phyloP scores from a whole-genome alignment of 2,329 filamentous ascomycete genomes.

The Teratosphaeria nubilosa region DNA sequence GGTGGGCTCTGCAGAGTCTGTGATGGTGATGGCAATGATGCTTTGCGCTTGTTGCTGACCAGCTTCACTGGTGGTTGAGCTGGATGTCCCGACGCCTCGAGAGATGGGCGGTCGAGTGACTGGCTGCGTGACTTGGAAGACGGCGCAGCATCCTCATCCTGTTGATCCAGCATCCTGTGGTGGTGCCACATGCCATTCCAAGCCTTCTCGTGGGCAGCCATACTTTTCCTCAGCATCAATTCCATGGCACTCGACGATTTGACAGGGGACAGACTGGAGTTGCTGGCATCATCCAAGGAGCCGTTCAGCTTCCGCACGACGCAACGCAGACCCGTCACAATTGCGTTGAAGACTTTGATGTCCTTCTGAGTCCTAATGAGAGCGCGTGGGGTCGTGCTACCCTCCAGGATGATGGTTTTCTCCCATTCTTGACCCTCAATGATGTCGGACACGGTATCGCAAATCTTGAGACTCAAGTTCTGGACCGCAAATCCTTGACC shows the following conservation, averaged over 20 bases:
- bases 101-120: not conserved
- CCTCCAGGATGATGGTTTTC: not conserved
- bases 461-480: not conserved
- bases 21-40: not conserved
- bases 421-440: not conserved
- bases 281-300: not conserved
- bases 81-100: not conserved
- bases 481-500: not conserved
- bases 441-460: not conserved
- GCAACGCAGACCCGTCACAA: not conserved
- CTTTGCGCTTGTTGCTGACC: not conserved
- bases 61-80: not conserved
- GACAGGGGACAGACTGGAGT: not conserved
- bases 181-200: not conserved
- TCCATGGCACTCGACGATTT: not conserved
- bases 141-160: not conserved
- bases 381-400: not conserved
- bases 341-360: not conserved
- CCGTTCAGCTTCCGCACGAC: not conserved
- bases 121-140: not conserved
- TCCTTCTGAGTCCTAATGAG: not conserved
- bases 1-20: not conserved
- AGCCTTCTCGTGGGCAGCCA: not conserved
- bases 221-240: not conserved
- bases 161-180: not conserved